Base-by-base conservation (phyloP, 2,329 filamentous ascomycete genomes). In the Neofusicoccum laricinum region DNA sequence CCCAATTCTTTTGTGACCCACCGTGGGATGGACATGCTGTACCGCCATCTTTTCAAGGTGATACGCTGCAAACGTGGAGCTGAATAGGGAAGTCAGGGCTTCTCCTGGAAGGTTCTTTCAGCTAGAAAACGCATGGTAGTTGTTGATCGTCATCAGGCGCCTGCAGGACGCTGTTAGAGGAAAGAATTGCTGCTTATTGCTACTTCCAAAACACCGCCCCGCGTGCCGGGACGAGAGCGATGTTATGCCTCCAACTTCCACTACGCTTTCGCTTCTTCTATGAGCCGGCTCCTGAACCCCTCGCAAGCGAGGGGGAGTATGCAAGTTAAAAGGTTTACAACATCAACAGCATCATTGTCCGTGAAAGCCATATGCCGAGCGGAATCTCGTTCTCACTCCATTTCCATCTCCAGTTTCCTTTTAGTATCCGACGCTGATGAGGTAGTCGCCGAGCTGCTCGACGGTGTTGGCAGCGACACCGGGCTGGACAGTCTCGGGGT, bases 391-490 rank as follows among this genome's bases (percentile, higher is more conserved):
- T 46, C 55, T 46, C 41, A 32, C 38, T 15, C 49, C 45, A 32
- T 43, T 55, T 50, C 40, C 32, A 40, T 64, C 21, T 38, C 41
- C 41, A 57, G 55, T 58, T 25, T 57, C 61, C 59, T 61, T 66
- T 69, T 88, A 97, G 84, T 96, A 97, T 69, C 88, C 87, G 68
- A 86, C 82, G 72, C 86, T 85, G 77, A 91, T 88, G 68, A 97
- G 87, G 83, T 98, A 97, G 79, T 96, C 91, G 73, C 87, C 92
- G 68, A 99, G 85, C 72, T 87, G 84, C 82, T 94, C 91, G 70
- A 96, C 90, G 57, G 90, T 91, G 76, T 86, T 86, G 72, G 88
- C 88, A 68, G 92, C 88, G 77, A 90, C 89, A 75, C 91, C 88
- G 61, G 90, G 91, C 77, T 90, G 84, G 70, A 88, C 81, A 67